Evolutionary conservation across 257 asterid genomes (phyloP), one percentile per base, ranked within the genome.

Genomic region (Vinca minor): DNA sequence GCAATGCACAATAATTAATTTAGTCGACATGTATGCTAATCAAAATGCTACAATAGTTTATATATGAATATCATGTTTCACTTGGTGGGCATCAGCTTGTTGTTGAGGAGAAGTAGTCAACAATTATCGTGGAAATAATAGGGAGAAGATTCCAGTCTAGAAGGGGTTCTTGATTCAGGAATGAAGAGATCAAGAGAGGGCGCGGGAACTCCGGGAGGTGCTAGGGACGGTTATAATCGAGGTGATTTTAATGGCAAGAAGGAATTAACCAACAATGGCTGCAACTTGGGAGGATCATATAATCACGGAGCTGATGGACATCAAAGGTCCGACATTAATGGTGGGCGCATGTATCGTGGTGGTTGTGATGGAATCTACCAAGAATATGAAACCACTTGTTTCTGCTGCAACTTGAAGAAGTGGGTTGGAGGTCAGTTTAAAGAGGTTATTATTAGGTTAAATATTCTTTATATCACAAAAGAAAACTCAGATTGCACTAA

Each of bases 71-170:
- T n/a, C n/a, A n/a, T n/a, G 76, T 91, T 67, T 6, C 60, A 59
- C 67, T 91, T 74, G 86, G 93, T 67, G 93, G 79, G 11, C 83
- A 93, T 58, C 87, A 82, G 69, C 82, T 77, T 17, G 60, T 76
- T 58, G 86, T 87, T 32, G 97, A 91, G 82, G 95, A 85, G 69
- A 91, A 91, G 87, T 84, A 84, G 82, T 91, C 97, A n/a, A 87
- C 97, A 78, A 78, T 71, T 75, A 91, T 23, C 83, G 89, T 85
- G 92, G 87, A 47, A 84, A 68, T 57, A 61, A 67, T 67, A 77
- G 84, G 78, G 89, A n/a, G 91, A 60, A 77, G 96, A 66, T 85
- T 81, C 68, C 86, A 73, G 69, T 42, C 84, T 45, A 94, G 89
- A 45, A 74, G 97, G 69, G 86, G 81, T 66, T 72, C 85, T 13